Conservation (phyloP, 495 filamentous ascomycete genomes). For the Penicillium malachiteum region DNA sequence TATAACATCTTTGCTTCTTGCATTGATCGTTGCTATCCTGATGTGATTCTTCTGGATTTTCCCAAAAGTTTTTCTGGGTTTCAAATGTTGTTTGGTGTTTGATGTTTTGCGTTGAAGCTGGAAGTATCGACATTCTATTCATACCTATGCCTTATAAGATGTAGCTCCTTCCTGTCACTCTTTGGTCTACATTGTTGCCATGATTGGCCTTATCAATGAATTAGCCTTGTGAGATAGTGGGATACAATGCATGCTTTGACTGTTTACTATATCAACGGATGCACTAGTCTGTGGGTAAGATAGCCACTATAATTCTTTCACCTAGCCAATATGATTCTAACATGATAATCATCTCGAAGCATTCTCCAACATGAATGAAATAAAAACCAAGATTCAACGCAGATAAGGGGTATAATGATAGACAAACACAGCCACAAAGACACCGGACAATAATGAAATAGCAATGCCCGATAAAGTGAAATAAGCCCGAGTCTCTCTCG, state of each 20-base stretch:
- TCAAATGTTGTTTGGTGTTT: background rate
- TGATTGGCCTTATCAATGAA: background rate
- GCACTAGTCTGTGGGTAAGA: too few relatives aligned
- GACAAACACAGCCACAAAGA: background rate
- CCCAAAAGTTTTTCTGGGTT: too few relatives aligned
- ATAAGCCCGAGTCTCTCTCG: too few relatives aligned
- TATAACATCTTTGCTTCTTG: slow-evolving; percentile 25
- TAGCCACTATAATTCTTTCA: too few relatives aligned
- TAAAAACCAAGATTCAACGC: too few relatives aligned
- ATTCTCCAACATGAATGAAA: too few relatives aligned
- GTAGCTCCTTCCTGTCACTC: slow-evolving; percentile 2
- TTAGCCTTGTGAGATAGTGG: background rate
- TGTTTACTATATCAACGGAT: too few relatives aligned
- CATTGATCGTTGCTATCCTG: slow-evolving; percentile 24
- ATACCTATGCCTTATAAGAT: slow-evolving; percentile 8
- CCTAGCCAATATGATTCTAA: too few relatives aligned
- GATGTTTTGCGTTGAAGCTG: slow-evolving; percentile 6
- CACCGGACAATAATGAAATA: too few relatives aligned
- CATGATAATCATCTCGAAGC: too few relatives aligned
- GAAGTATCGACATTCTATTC: slow-evolving; percentile 4
- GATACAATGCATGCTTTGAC: background rate
- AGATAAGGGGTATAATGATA: slow-evolving; percentile 26
- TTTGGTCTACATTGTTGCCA: slow-evolving; percentile 3
- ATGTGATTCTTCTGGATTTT: slow-evolving; percentile 13
- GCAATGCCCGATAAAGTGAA: too few relatives aligned